Base-by-base conservation (phyloP, 345 rosid species). In the Aegle marmelos region DNA sequence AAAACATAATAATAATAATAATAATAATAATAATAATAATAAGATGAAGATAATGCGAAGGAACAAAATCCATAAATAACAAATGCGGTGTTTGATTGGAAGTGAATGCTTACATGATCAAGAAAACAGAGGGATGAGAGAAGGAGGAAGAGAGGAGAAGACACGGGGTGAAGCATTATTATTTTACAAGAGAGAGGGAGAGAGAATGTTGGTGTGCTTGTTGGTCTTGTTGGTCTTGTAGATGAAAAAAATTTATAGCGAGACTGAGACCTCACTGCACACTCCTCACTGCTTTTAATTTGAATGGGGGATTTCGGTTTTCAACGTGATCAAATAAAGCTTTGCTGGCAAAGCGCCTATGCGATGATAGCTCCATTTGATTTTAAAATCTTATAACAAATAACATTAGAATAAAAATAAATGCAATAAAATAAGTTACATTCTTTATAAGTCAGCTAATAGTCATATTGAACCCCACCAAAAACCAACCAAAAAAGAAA, bases 171-270 rank as follows among this genome's bases (percentile, higher is more conserved):
- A 77, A 79, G 81, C 59, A 68, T 5, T 68, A 37, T 74, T 74
- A 30, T 50, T 33, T 63, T 63, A 31, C n/a, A 45, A 78, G 76
- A 81, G 7, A 54, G 76, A 75, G 4, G 30, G 75, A 68, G 81
- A 73, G 82, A 80, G 83, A 80, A 77, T 74, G 79, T 77, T 79
- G 75, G 82, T 76, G 84, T 64, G 78, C 74, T 76, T 76, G 79
- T 65, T 76, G 48, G 63, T n/a, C n/a, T 28, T 11, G 4, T 14
- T 61, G 16, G 21, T 31, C 17, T 14, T 14, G 37, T 28, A 16
- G 22, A 9, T 13, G 13, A 17, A 45, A 45, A 45, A 13, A 45
- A 45, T 53, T 53, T 53, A 17, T 53, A 53, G 57, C 1, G 57
- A 53, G 22, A 53, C 57, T 17, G 57, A 45, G 50, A 13, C 50